These are phyloP conservation scores for Scytalidium lignicola DNA, from an alignment of 2,329 filamentous ascomycete species.

Conservation along the genomic window DNA sequence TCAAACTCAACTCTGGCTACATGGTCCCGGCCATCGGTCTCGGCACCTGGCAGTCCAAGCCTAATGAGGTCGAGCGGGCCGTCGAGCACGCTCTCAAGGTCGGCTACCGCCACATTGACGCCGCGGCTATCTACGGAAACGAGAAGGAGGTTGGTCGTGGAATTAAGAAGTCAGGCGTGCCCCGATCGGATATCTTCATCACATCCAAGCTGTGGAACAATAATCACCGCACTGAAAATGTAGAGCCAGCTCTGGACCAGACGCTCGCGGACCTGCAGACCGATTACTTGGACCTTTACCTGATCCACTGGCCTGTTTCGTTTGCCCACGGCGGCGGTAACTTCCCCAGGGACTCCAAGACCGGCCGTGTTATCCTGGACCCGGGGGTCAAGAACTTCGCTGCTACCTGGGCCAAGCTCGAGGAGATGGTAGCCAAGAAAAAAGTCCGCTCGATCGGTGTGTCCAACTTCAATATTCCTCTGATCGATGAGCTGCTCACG, in stretches of 20 bases:
- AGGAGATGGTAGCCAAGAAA: conserved; percentile 30
- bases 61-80: conserved; percentile 36
- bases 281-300: conserved; percentile 31
- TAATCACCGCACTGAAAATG: conserved; percentile 27
- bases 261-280: conserved; percentile 28
- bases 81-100: conserved; percentile 47
- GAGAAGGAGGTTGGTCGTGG: conserved; percentile 37
- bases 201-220: conserved; percentile 57
- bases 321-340: conserved; percentile 28
- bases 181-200: conserved; percentile 36
- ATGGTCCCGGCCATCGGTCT: conserved; percentile 33
- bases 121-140: conserved; percentile 13
- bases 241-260: conserved; percentile 21
- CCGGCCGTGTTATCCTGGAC: too few species aligned
- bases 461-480: conserved; percentile 42
- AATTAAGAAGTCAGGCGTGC: conserved; percentile 28
- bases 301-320: conserved; percentile 27
- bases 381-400: too few species aligned
- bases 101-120: conserved; percentile 42
- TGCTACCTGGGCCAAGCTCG: too few species aligned
- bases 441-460: conserved; percentile 45
- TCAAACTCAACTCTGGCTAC: too few species aligned
- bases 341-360: too few species aligned
- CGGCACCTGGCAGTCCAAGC: conserved; percentile 29
- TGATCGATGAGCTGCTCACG: conserved; percentile 35